Evolutionary conservation across 441 rosid genomes (phyloP), one percentile per base, ranked within the genome.

Genomic region (Dalechampia spathulata): DNA sequence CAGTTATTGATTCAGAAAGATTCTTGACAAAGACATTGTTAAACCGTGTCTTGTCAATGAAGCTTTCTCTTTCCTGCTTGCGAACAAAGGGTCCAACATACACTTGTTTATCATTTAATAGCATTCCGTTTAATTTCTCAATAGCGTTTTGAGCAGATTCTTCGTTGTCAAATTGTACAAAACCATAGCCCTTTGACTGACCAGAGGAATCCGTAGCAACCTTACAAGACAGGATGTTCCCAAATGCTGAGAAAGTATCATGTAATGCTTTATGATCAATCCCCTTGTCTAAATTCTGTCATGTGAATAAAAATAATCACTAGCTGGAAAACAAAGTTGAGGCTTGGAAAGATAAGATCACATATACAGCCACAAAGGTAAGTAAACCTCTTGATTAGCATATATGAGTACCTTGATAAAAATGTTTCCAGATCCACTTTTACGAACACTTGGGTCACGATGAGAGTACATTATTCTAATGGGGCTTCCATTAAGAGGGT

Each of bases 131-230:
- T 73, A 90, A 55, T 53, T 81, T 73, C 68, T 68, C 79, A 28
- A 85, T 90, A 54, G 97, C 93, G 48, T 65, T 74, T 66, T 81
- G 82, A n/a, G 96, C 85, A 65, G 89, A 70, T 39, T 90, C 95
- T 52, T 79, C 91, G 47, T 56, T 80, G 28, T 84, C 91, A 48
- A 76, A 90, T 61, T 90, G 95, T 19, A 90, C 93, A 80, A 90
- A 90, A 25, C 97, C 97, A 69, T 86, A 87, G 60, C 95, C 95
- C 58, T 72, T 84, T 15, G 93, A 90, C 61, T 84, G 97, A 49
- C 96, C 95, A 57, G 81, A 74, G 36, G 80, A 14, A 60, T 86
- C 93, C 23, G 89, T 80, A 56, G 85, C 93, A 21, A 90, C 86
- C 66, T n/a, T n/a, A n/a, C n/a, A n/a, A n/a, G n/a, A n/a, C n/a